Percentiles rank a stretch among this genome's conserved stretches.
These are phyloP conservation scores for Eurotiales sp. DNA, from an alignment of 2,329 filamentous ascomycete genomes.

Conservation along the genomic window DNA sequence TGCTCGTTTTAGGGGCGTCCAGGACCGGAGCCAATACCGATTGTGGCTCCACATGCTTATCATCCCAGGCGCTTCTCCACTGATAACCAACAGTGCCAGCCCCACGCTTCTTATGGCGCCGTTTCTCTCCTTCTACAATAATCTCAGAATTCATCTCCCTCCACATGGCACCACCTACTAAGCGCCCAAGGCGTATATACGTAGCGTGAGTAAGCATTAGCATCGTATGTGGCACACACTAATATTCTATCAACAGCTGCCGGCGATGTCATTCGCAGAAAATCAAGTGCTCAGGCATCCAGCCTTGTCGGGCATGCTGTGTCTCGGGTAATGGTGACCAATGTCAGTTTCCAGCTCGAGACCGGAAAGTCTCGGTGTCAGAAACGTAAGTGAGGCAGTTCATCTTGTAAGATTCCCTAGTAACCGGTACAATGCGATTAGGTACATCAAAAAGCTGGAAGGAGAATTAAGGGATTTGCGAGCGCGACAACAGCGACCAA, in stretches of 20 bases:
- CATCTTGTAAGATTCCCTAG: neutral
- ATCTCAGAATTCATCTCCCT: neutral
- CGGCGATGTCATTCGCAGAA: slow-evolving; percentile 36
- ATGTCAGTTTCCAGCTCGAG: slow-evolving; percentile 33
- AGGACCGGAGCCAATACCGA: no score
- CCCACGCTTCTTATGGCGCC: neutral
- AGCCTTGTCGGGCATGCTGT: slow-evolving; percentile 32
- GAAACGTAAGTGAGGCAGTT: slow-evolving; percentile 17
- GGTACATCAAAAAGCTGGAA: slow-evolving; percentile 20
- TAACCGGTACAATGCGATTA: slow-evolving; percentile 10
- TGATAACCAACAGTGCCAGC: neutral
- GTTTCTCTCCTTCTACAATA: slow-evolving; percentile 1
- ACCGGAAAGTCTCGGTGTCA: slow-evolving; percentile 29
- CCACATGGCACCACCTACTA: slow-evolving; percentile 8
- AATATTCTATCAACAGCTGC: slow-evolving; percentile 19
- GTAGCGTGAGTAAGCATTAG: slow-evolving; percentile 11
- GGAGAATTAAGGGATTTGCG: slow-evolving; percentile 3
- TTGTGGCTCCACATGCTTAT: no score
- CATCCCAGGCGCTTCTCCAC: neutral
- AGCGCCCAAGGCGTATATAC: slow-evolving; percentile 15
- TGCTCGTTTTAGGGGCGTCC: neutral
- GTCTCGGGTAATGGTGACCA: slow-evolving; percentile 22
- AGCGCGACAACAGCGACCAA: slow-evolving; percentile 4
- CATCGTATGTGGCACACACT: slow-evolving; percentile 2
- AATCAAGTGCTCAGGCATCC: slow-evolving; percentile 36